Percentiles rank a stretch among this genome's conserved stretches.
Conservation (phyloP, 768 basidiomycete genomes). For the Sarcodon aspratus region DNA sequence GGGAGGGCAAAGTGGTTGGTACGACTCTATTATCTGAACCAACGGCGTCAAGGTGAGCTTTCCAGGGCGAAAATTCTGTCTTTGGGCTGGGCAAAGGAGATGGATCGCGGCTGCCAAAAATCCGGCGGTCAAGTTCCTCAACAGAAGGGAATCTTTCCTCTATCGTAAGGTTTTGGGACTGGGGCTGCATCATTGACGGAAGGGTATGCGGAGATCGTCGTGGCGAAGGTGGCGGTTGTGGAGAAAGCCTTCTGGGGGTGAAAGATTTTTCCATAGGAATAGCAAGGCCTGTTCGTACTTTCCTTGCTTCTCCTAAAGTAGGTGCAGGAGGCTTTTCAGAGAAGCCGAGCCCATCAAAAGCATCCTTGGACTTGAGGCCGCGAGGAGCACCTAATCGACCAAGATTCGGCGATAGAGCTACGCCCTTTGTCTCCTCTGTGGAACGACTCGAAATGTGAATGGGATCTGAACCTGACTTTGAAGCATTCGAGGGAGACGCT, state of each 20-base stretch:
- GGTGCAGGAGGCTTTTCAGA: conserved; percentile 38
- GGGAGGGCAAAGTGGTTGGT: background rate
- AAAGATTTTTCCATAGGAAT: conserved; percentile 2
- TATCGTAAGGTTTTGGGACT: conserved; percentile 27
- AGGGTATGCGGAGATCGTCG: conserved; percentile 8
- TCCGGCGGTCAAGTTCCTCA: conserved; percentile 61
- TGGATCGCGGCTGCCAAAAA: conserved; percentile 11
- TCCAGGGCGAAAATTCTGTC: background rate
- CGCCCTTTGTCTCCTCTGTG: background rate
- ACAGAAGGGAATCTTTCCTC: conserved; percentile 82
- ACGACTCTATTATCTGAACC: no score
- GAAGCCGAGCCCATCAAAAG: conserved; percentile 68
- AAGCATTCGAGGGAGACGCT: background rate
- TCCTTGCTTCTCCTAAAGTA: conserved; percentile 68
- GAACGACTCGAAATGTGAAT: background rate
- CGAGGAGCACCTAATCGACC: background rate
- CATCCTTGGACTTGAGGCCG: conserved; percentile 35
- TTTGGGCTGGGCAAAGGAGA: conserved; percentile 1
- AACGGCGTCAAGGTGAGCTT: no score
- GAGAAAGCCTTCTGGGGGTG: conserved; percentile 12
- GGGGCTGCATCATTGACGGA: background rate
- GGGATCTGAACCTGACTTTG: conserved; percentile 4
- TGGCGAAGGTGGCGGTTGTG: conserved; percentile 11
- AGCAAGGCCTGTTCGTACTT: conserved; percentile 59
- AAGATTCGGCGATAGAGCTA: background rate